phyloP scores from a whole-genome alignment of 176 grass and related monocot species.

The Echinochloa phyllopogon region DNA sequence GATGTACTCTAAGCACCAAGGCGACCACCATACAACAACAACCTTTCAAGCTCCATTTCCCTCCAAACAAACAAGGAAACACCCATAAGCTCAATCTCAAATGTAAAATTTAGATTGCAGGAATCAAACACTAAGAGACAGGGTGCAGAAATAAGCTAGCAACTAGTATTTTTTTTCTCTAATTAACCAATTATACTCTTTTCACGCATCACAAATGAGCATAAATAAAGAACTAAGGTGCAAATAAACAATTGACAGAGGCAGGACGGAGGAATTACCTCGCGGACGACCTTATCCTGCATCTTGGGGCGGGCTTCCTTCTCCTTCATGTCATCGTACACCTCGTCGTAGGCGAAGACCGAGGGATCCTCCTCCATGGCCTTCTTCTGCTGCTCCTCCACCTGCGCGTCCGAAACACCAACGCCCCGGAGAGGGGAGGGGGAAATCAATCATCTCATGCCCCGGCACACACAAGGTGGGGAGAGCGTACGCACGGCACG shows the following conservation, averaged over 20 bases:
- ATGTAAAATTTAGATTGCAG: not conserved
- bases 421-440: too few species aligned
- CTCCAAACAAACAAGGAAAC: not conserved
- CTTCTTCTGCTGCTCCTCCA: slow-evolving; percentile 90
- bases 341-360: slow-evolving; percentile 87
- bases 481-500: not conserved
- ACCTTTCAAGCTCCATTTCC: not conserved
- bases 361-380: slow-evolving; percentile 91
- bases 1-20: slow-evolving; percentile 23
- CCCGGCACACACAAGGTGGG: not conserved
- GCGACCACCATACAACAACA: not conserved
- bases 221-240: not conserved
- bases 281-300: slow-evolving; percentile 65
- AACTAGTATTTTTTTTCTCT: not conserved
- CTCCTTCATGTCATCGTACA: slow-evolving; percentile 96
- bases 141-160: not conserved
- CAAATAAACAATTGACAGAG: not conserved
- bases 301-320: slow-evolving; percentile 79
- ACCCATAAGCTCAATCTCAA: not conserved
- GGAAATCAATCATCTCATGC: not conserved
- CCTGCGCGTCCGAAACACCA: slow-evolving; percentile 39
- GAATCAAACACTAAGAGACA: not conserved
- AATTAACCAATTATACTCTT: not conserved
- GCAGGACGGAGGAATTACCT: slow-evolving; percentile 47
- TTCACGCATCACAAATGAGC: not conserved